Evolutionary conservation across 2,329 filamentous ascomycete species (phyloP).

Genomic region (Alternaria rosae): DNA sequence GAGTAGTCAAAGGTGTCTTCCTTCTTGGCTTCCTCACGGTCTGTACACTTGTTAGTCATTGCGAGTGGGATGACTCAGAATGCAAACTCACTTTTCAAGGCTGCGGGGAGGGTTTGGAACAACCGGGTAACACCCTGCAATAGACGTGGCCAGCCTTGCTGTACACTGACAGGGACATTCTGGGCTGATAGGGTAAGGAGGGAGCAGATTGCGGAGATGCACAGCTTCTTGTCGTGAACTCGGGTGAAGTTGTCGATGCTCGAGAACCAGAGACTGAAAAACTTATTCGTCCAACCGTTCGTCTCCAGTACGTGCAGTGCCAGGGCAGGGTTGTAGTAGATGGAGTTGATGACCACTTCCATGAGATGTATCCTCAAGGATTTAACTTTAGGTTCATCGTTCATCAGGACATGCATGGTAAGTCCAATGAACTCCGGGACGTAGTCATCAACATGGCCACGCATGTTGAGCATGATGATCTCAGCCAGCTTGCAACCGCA

Average conservation of each 20-base stretch:
- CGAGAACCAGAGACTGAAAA: constrained; percentile 98
- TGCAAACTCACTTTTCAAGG: constrained; percentile 75
- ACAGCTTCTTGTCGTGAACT: constrained; percentile 98
- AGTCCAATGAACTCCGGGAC: constrained; percentile 88
- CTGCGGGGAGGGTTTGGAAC: constrained; percentile 88
- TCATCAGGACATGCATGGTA: constrained; percentile 81
- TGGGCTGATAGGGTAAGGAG: constrained; percentile 80
- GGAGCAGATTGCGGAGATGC: constrained; percentile 89
- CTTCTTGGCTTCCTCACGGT: constrained; percentile 89
- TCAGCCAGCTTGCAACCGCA: constrained; percentile 98
- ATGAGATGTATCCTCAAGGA: constrained; percentile 95
- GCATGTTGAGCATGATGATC: constrained; percentile 94
- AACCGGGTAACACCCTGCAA: constrained; percentile 87
- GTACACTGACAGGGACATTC: constrained; percentile 89
- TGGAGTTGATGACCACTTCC: constrained; percentile 98
- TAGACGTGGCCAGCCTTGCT: constrained; percentile 92
- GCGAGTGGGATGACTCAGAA: constrained; percentile 13
- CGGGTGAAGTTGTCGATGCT: constrained; percentile 92
- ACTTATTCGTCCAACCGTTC: constrained; percentile 96
- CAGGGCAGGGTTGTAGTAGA: constrained; percentile 94
- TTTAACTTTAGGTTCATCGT: constrained; percentile 83
- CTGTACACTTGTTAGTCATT: constrained; percentile 52
- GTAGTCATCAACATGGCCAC: constrained; percentile 85
- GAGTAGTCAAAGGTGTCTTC: constrained; percentile 80
- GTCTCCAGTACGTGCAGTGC: constrained; percentile 86